phyloP scores from a whole-genome alignment of 108 stramenopile species.

The Stephanodiscus minutulus region DNA sequence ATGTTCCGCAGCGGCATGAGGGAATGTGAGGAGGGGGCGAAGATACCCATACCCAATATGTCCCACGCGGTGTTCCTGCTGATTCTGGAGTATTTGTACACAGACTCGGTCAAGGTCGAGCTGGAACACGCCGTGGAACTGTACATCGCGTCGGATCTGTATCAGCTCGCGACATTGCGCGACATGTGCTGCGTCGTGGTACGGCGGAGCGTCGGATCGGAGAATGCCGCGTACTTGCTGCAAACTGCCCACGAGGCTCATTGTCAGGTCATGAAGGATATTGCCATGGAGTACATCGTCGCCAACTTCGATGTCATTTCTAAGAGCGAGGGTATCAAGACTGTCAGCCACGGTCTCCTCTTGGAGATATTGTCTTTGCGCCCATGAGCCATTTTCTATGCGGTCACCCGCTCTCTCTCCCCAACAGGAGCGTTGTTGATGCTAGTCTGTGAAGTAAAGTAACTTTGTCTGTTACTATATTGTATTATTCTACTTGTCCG shows the following conservation, averaged over 20 bases:
- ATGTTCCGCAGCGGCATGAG: constrained; percentile 96
- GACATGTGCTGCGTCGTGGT: constrained; percentile 94
- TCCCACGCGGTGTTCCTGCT: constrained; percentile 83
- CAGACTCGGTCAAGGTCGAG: constrained; percentile 89
- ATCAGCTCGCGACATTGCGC: constrained; percentile 90
- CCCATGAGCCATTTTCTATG: constrained; percentile 33
- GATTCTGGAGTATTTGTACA: constrained; percentile 94
- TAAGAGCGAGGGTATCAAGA: constrained; percentile 93
- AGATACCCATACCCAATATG: constrained; percentile 74
- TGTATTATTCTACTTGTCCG: too few species aligned
- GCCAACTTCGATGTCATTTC: constrained; percentile 94
- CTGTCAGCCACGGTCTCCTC: constrained; percentile 87
- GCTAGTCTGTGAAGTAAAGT: constrained; percentile 10
- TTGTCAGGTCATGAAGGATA: constrained; percentile 86
- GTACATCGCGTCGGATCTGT: constrained; percentile 91
- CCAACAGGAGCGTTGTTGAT: background rate
- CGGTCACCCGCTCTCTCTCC: background rate
- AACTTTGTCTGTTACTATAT: background rate
- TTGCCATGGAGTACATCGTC: constrained; percentile 90
- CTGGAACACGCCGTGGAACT: constrained; percentile 90
- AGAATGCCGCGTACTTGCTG: constrained; percentile 79
- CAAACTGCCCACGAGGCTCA: constrained; percentile 90
- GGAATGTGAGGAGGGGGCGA: constrained; percentile 64
- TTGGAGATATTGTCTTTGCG: constrained; percentile 86
- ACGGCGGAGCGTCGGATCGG: constrained; percentile 82